These are phyloP conservation scores for Pisolithus marmoratus DNA, from an alignment of 768 basidiomycete species.

Conservation along the genomic window DNA sequence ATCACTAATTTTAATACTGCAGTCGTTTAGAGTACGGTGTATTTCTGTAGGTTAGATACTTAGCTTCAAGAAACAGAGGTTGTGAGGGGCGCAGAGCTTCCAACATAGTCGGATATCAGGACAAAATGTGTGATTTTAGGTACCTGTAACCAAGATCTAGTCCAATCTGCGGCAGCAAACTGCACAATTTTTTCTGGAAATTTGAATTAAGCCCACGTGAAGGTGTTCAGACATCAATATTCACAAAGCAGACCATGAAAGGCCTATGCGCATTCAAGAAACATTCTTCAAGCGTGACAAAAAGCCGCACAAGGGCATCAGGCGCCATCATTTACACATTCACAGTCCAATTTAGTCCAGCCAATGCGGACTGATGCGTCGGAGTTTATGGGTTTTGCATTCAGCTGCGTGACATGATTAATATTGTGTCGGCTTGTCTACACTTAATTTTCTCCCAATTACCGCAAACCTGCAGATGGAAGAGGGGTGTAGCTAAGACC, in stretches of 20 bases:
- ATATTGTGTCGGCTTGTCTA: too few relatives aligned
- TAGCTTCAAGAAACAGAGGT: not conserved
- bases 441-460: too few relatives aligned
- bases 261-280: too few relatives aligned
- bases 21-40: too few relatives aligned
- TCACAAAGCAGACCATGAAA: too few relatives aligned
- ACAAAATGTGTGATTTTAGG: not conserved
- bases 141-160: not conserved
- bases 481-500: not conserved
- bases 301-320: not conserved
- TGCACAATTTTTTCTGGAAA: not conserved
- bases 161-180: not conserved
- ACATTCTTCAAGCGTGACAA: too few relatives aligned
- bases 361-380: not conserved
- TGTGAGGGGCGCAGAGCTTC: not conserved
- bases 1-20: too few relatives aligned
- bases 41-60: too few relatives aligned
- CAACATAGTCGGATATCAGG: not conserved
- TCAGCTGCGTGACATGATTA: too few relatives aligned
- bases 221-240: too few relatives aligned
- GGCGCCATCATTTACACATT: not conserved
- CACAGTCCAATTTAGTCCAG: not conserved
- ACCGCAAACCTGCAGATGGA: too few relatives aligned
- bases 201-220: not conserved
- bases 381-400: not conserved